phyloP scores from a whole-genome alignment of 805 yeast species.

The Yarrowia phangngaensis region DNA sequence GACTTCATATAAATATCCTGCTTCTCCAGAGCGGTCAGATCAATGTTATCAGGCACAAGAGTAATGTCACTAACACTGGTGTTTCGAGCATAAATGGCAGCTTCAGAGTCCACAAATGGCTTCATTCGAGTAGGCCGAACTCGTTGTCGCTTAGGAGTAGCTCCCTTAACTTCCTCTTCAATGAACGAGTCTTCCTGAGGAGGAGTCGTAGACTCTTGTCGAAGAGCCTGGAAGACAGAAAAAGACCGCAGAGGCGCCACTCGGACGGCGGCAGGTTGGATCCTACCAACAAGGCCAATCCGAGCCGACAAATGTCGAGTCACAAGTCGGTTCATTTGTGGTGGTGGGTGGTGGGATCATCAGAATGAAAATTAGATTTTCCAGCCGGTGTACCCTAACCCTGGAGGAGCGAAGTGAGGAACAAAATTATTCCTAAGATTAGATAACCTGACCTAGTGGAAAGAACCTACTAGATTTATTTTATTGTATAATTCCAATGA shows the following conservation, averaged over 20 bases:
- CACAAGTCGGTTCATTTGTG: conserved; percentile 20
- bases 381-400: too few species aligned
- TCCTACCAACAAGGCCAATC: conserved; percentile 4
- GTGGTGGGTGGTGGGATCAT: background rate
- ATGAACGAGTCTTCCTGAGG: conserved; percentile 3
- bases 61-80: conserved; percentile 4
- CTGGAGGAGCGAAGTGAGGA: too few species aligned
- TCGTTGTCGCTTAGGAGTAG: conserved; percentile 27
- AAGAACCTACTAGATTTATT: too few species aligned
- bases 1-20: conserved; percentile 69
- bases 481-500: too few species aligned
- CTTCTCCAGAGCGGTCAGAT: conserved; percentile 68
- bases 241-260: background rate
- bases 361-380: too few species aligned
- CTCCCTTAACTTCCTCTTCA: conserved; percentile 20
- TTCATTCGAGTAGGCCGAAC: conserved; percentile 29
- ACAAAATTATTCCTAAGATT: too few species aligned
- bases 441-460: too few species aligned
- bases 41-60: conserved; percentile 16
- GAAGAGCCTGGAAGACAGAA: background rate
- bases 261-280: conserved; percentile 10
- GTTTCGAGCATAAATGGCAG: conserved; percentile 21
- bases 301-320: conserved; percentile 20
- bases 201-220: conserved; percentile 7
- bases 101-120: conserved; percentile 21